Base-by-base conservation (phyloP, 768 basidiomycete species). In the Calocybe indica region DNA sequence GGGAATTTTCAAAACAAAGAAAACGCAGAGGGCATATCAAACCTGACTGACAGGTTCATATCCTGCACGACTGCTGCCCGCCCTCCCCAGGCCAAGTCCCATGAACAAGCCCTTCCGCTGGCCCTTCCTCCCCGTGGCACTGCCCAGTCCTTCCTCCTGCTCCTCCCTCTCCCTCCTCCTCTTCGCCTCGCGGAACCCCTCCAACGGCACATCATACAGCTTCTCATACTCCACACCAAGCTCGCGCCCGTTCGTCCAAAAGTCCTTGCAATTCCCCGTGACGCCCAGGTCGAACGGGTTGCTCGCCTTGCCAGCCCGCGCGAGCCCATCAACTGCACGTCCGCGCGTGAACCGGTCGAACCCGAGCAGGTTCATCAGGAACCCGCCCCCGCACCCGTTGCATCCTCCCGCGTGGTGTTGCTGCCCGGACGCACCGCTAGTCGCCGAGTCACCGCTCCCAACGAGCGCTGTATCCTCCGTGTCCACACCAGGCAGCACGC, bases 291-390 rank as follows among this genome's bases (percentile, higher is more conserved):
- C 92, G 63, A 98, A 99, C 36, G 95, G 96, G 66, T 98, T 98
- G 45, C 79, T 75, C 34, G 88, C 85, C 47, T 78, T 83, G 5
- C 80, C 72, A 1, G 89, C 85, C 22, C 83, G 73, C 41, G 83
- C 79, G 47, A 98, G 82, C 15, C 94, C 93, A 55, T 89, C 83
- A 6, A 87, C 86, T 0, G 92, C 93, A 53, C 83, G 85, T 15
- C 92, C 92, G 46, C 85, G 85, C 35, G 94, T 96, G 68, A 97
- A 97, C 43, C 92, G 72, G 67, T 99, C 96, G 41, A 99, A 76
- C 0, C 96, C 96, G 31, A 96, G 80, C 4, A 98, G 72, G 64
- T 88, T 86, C 76, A 97, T 83, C 38, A 97, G 62, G 77, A 94
- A 92, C 5, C 76, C 75, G 57, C 79, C 68, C 38, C 74, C 69